Percentiles rank a stretch among this genome's conserved stretches.
phyloP scores from a whole-genome alignment of 2,329 filamentous ascomycete genomes.

The Thielaviopsis punctulata region DNA sequence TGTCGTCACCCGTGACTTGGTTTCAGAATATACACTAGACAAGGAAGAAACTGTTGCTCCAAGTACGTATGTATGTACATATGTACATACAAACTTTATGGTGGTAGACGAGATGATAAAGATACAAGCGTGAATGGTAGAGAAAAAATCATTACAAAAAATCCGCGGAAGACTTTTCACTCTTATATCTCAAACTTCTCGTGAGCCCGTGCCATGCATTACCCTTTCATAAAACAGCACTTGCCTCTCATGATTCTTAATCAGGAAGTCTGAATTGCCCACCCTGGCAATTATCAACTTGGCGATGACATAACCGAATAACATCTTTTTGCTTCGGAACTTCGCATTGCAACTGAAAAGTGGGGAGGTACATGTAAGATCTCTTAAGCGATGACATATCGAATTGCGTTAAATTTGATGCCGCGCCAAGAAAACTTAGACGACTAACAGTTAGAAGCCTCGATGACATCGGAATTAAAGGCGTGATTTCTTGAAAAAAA shows the following conservation, averaged over 20 bases:
- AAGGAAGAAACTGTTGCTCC: neutral
- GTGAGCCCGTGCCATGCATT: neutral
- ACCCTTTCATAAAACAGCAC: neutral
- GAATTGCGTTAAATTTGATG: neutral
- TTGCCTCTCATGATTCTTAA: neutral
- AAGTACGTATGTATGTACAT: too few relatives aligned
- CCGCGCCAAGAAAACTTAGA: neutral
- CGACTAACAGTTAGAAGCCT: neutral
- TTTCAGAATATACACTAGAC: neutral
- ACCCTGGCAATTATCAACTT: neutral
- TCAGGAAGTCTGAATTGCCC: neutral
- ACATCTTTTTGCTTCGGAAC: too few relatives aligned
- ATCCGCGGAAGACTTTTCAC: neutral
- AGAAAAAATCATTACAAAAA: too few relatives aligned
- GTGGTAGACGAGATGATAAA: neutral
- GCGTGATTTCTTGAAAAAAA: neutral
- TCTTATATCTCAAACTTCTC: neutral
- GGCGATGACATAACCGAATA: neutral
- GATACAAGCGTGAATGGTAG: too few relatives aligned
- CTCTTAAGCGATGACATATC: neutral
- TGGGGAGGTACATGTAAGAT: neutral
- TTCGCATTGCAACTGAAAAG: neutral
- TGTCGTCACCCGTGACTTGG: neutral
- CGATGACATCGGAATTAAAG: neutral
- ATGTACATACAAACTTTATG: neutral